A percentile compares a stretch with the other conserved stretches of the same genome.
Conservation (phyloP, 2,329 filamentous ascomycete species). For the Colletotrichum cereale region DNA sequence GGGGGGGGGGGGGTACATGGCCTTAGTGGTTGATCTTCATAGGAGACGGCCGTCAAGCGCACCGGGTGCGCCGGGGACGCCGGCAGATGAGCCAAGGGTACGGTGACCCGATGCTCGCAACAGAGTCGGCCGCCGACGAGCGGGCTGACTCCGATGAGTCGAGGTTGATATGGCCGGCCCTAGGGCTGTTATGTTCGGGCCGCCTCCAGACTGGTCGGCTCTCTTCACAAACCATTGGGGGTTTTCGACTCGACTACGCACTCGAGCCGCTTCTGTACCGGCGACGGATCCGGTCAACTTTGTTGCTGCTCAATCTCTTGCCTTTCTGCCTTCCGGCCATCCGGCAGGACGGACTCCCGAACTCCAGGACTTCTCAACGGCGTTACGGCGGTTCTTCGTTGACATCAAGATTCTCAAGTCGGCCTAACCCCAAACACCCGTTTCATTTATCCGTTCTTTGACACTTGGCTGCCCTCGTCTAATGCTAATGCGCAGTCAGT, state of each 20-base stretch:
- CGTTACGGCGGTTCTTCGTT: conserved; percentile 20
- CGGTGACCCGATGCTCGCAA: not conserved
- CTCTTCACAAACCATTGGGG: no score
- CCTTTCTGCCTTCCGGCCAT: not conserved
- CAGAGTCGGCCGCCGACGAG: not conserved
- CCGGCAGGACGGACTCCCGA: no score
- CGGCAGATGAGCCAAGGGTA: no score
- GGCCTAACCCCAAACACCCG: not conserved
- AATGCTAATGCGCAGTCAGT: not conserved
- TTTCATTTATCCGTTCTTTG: not conserved
- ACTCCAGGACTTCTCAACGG: not conserved
- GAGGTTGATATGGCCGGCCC: no score
- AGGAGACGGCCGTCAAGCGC: not conserved
- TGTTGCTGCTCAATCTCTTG: conserved; percentile 3
- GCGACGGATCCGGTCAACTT: not conserved
- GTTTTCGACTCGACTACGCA: no score
- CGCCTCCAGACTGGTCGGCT: no score
- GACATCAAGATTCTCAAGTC: not conserved
- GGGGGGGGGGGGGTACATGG: not conserved
- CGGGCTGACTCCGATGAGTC: no score
- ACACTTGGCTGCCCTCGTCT: conserved; percentile 4
- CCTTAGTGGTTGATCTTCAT: not conserved
- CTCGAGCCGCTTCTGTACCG: not conserved
- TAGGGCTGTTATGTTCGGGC: no score
- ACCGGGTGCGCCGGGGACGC: not conserved